These are phyloP conservation scores for Sporothrix mexicana DNA, from an alignment of 2,329 filamentous ascomycete species.

Conservation along the genomic window DNA sequence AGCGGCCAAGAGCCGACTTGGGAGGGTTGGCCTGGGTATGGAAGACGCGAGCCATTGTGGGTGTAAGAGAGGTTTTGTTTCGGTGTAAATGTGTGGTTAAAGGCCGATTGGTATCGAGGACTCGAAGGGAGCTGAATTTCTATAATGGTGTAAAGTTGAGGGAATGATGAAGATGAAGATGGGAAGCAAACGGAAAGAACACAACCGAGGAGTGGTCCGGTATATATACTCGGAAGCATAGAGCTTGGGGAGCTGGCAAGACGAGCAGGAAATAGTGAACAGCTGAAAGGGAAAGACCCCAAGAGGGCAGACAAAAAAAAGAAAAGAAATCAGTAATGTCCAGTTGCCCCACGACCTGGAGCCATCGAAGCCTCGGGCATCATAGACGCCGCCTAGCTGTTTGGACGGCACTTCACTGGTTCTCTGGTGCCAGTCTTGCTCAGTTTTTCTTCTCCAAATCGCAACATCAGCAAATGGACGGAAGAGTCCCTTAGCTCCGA, in stretches of 20 bases:
- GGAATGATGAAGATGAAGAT: neutral
- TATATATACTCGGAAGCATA: conserved; percentile 23
- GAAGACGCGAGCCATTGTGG: conserved; percentile 41
- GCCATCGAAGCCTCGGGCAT: too few relatives aligned
- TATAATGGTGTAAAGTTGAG: neutral
- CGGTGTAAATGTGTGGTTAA: neutral
- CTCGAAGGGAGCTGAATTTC: neutral
- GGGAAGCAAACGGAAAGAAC: neutral
- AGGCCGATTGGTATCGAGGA: neutral
- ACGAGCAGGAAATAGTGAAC: neutral
- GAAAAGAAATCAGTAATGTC: neutral
- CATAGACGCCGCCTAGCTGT: too few relatives aligned
- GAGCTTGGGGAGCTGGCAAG: neutral
- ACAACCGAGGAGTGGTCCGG: neutral
- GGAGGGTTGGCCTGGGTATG: conserved; percentile 55
- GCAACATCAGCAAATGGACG: conserved; percentile 6
- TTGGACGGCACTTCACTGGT: too few relatives aligned
- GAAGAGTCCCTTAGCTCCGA: neutral
- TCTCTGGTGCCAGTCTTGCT: neutral
- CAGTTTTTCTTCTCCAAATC: neutral
- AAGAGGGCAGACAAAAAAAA: neutral
- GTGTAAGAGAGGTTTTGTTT: neutral
- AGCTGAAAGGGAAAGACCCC: neutral
- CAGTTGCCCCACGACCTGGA: neutral
- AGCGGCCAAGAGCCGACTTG: conserved; percentile 66